Conservation (phyloP, 306 rosid genomes). For the Astragalus membranaceus region DNA sequence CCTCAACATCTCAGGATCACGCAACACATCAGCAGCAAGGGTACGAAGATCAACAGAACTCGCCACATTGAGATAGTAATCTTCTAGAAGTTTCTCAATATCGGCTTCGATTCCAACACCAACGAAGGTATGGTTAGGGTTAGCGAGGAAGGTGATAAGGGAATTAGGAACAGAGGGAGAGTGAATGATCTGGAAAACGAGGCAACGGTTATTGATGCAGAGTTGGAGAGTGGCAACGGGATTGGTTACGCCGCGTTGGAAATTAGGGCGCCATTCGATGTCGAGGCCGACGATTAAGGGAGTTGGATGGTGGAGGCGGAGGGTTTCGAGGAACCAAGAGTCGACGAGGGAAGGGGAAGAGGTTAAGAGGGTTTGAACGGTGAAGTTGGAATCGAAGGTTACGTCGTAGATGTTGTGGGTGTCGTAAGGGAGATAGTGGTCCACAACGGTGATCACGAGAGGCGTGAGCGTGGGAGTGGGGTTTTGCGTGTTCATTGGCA, state of each 20-base stretch:
- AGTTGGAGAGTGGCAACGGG: slow-evolving; percentile 10
- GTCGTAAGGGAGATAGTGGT: background rate
- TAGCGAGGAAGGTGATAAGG: background rate
- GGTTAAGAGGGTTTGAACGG: slow-evolving; percentile 17
- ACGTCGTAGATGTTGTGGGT: slow-evolving; percentile 18
- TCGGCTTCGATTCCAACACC: slow-evolving; percentile 26
- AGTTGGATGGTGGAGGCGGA: background rate
- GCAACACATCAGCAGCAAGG: slow-evolving; percentile 18
- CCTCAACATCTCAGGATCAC: background rate
- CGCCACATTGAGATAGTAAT: background rate
- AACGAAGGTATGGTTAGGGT: background rate
- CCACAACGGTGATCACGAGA: background rate
- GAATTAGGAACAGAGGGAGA: background rate
- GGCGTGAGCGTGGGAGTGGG: background rate
- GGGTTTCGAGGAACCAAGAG: slow-evolving; percentile 21
- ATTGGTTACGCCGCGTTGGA: background rate
- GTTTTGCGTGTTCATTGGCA: background rate
- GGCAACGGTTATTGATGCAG: slow-evolving; percentile 19
- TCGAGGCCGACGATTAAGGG: slow-evolving; percentile 17
- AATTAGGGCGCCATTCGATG: slow-evolving; percentile 28
- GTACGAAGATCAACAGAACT: background rate
- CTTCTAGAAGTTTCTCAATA: slow-evolving; percentile 1
- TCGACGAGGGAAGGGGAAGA: slow-evolving; percentile 17
- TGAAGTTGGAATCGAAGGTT: background rate
- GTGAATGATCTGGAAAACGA: slow-evolving; percentile 24